Evolutionary conservation across 371 early-diverging fungal species (phyloP), one percentile per base, ranked within the genome.

Genomic region (Zopfochytrium polystomum): DNA sequence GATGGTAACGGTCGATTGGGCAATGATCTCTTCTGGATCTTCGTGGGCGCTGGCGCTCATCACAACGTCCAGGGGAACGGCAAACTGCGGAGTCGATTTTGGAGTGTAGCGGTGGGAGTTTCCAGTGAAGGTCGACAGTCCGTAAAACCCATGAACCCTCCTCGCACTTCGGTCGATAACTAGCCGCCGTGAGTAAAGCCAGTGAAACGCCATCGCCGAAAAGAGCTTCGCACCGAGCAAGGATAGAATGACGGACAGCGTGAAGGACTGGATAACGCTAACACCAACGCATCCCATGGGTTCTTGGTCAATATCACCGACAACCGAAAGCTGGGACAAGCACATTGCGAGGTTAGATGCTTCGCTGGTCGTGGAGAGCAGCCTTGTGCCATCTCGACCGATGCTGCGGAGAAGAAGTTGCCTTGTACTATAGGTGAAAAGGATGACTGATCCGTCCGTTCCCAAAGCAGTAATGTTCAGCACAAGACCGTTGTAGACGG

Each of bases 201-300:
- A 81, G 53, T 72, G 61, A 58, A 78, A 81, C 23, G 59, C 38
- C 0, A 81, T 52, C 1, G 80, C 82, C 75, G 78, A 77, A 18
- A 73, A 46, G 65, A 81, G 78, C n/a, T 75, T 63, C 43, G 62
- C 62, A 26, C 71, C 22, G 26, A 81, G 68, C 13, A 81, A 63
- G 3, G 70, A 68, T 5, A 77, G 56, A 32, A 79, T 72, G 35
- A 77, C 68, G 3, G 68, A 47, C 0, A 79, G 65, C 30, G 62
- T 58, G 0, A 72, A 44, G 30, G 33, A 52, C 45, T 65, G 54
- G 33, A 80, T 66, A 11, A 70, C 63, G 1, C 68, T 47, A 25
- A 65, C 58, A 23, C 68, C 72, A 26, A 73, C 59, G 62, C 82
- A 81, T 0, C 79, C 75, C 18, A 63, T 58, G 26, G 60, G 34